Evolutionary conservation across 805 yeast species (phyloP).

Genomic region (Candida hungchunana): DNA sequence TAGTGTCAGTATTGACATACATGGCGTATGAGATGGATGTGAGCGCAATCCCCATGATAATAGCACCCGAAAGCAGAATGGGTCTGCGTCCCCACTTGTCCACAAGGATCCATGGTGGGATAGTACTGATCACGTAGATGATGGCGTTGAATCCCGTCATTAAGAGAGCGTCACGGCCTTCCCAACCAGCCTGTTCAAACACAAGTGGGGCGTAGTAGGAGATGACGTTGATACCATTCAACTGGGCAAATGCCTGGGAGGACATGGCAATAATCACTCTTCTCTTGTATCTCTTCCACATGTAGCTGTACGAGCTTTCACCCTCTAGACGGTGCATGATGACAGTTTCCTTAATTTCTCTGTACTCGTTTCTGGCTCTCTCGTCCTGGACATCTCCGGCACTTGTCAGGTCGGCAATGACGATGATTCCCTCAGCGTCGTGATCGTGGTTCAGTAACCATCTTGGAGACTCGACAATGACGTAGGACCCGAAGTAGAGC

Average conservation of each 20-base stretch:
- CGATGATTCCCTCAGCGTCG: slow-evolving; percentile 78
- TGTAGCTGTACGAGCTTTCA: slow-evolving; percentile 65
- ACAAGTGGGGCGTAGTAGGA: slow-evolving; percentile 92
- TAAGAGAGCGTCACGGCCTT: slow-evolving; percentile 78
- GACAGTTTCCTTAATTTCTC: slow-evolving; percentile 78
- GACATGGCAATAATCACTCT: slow-evolving; percentile 85
- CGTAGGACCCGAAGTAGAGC: slow-evolving; percentile 67
- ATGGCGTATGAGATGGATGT: slow-evolving; percentile 59
- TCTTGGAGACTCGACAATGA: slow-evolving; percentile 84
- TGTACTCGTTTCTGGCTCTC: slow-evolving; percentile 66
- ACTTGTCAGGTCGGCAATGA: slow-evolving; percentile 77
- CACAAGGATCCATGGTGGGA: slow-evolving; percentile 89
- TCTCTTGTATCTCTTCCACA: slow-evolving; percentile 71
- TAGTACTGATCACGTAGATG: slow-evolving; percentile 58
- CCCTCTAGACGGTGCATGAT: slow-evolving; percentile 77
- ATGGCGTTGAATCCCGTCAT: slow-evolving; percentile 83
- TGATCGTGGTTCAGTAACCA: slow-evolving; percentile 83
- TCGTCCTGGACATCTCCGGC: slow-evolving; percentile 71
- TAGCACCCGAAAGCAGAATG: slow-evolving; percentile 73
- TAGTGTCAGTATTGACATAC: slow-evolving; percentile 43
- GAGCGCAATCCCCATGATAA: slow-evolving; percentile 73
- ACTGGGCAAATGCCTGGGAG: slow-evolving; percentile 88
- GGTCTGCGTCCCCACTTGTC: slow-evolving; percentile 92
- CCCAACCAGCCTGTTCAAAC: slow-evolving; percentile 94
- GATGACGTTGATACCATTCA: slow-evolving; percentile 90